A percentile compares a stretch with the other conserved stretches of the same genome.
Conservation (phyloP, 257 asterid genomes). For the Jacaranda mimosifolia region DNA sequence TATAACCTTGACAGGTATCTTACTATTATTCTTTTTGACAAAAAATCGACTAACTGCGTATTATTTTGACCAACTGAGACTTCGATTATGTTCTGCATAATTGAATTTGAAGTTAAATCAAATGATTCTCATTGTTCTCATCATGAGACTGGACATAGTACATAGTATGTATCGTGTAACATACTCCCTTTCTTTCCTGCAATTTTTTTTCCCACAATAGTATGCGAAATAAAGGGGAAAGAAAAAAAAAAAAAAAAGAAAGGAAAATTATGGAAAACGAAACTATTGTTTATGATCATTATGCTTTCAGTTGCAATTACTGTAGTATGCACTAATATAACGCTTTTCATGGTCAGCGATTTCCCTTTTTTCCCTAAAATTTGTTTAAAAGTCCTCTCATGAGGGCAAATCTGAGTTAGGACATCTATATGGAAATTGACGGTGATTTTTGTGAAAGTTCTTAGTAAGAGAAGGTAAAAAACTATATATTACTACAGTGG, state of each 20-base stretch:
- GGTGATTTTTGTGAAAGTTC: too few relatives aligned
- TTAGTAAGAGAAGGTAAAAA: too few relatives aligned
- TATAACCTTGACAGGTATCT: conserved; percentile 93
- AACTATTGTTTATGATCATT: not conserved
- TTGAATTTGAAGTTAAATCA: conserved; percentile 77
- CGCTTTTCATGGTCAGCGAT: too few relatives aligned
- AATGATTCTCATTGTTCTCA: conserved; percentile 72
- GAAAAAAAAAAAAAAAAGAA: not conserved
- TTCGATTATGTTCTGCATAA: conserved; percentile 54
- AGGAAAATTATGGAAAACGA: not conserved
- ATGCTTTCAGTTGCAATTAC: not conserved
- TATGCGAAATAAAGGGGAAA: conserved; percentile 3
- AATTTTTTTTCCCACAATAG: conserved; percentile 14
- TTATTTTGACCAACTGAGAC: conserved; percentile 16
- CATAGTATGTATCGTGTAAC: conserved; percentile 55
- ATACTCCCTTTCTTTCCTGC: not conserved
- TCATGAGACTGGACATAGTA: conserved; percentile 72
- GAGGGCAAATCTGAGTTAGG: too few relatives aligned
- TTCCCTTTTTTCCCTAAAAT: too few relatives aligned
- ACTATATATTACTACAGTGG: not conserved
- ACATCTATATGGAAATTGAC: too few relatives aligned
- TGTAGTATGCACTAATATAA: too few relatives aligned
- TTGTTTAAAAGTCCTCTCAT: too few relatives aligned
- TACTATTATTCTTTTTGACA: not conserved
- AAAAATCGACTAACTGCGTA: not conserved